Base-by-base conservation (phyloP, 805 yeast genomes). In the Lipomyces yamadae region DNA sequence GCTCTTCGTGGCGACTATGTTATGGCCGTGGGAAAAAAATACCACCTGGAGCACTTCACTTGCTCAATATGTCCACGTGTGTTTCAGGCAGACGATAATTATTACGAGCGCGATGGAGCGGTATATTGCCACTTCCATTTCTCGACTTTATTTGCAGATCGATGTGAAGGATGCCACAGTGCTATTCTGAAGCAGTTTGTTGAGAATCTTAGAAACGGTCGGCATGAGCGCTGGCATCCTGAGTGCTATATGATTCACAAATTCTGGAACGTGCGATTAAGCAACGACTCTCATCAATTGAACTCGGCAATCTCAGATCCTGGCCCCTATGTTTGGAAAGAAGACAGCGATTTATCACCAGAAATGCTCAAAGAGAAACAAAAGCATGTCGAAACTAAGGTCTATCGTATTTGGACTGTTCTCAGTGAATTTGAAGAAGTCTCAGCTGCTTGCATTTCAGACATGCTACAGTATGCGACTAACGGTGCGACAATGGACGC, bases 201-300 rank as follows among this genome's bases (percentile, higher is more conserved):
- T 48, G 97, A 94, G 77, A 86, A 94, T 56, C 91, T 87, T 68
- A 84, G 95, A 72, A 97, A 97, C 60, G 97, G 97, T 30, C 84
- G 88, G 72, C 89, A 90, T 66, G 97, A 93, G 77, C 96, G 92
- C 76, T 95, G 99, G 99, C 99, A 95, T 78, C 98, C 98, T 1
- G 98, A 96, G 76, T 95, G 99, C 81, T 95, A 92, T 76, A 96
- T 96, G 92, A 96, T 95, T 58, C 93, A 90, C 80, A 93, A 93
- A 77, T 93, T 92, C 74, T 95, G 99, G 99, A 92, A 92, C 75
- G 96, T 93, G 29, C 84, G 88, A 65, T 81, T 95, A 30, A 84
- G 89, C 34, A 88, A 84, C 60, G 80, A 85, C 7, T 58, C 45
- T 83, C 89, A 34, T 93, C 81, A 50, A 78, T 82, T 30, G 76